Evolutionary conservation across 169 alveolate genomes (phyloP).

Genomic region (Babesia caballi): DNA sequence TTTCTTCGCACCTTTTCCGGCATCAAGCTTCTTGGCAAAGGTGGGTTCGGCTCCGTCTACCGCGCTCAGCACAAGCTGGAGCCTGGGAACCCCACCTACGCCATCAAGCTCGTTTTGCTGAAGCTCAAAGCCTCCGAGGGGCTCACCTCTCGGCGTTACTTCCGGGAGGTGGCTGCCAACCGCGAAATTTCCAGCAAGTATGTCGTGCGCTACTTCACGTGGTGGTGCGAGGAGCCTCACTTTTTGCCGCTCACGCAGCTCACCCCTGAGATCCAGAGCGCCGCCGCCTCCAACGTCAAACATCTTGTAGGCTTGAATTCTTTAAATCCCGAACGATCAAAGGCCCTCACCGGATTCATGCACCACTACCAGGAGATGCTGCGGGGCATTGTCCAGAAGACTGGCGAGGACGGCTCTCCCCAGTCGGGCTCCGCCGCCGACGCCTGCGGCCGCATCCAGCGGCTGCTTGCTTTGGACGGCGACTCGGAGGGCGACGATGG

Average conservation of each 20-base stretch:
- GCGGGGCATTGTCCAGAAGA: conserved; percentile 27
- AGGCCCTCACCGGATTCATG: conserved; percentile 25
- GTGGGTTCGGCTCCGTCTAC: conserved; percentile 88
- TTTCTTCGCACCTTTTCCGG: conserved; percentile 81
- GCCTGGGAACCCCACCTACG: conserved; percentile 85
- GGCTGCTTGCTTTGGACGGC: neutral
- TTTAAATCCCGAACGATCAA: conserved; percentile 15
- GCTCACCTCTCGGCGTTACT: conserved; percentile 79
- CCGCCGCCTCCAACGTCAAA: conserved; percentile 71
- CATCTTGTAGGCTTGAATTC: conserved; percentile 41
- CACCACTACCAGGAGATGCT: conserved; percentile 52
- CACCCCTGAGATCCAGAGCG: conserved; percentile 72
- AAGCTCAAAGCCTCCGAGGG: conserved; percentile 80
- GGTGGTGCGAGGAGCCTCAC: conserved; percentile 92
- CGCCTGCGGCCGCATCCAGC: neutral
- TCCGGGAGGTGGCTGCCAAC: conserved; percentile 87
- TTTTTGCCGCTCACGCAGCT: conserved; percentile 76
- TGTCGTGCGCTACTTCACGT: conserved; percentile 87
- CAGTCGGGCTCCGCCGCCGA: conserved; percentile 24
- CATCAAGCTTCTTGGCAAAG: conserved; percentile 83
- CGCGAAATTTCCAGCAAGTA: conserved; percentile 84
- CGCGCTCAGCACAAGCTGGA: conserved; percentile 84
- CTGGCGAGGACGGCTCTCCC: conserved; percentile 49
- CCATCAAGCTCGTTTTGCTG: conserved; percentile 81
- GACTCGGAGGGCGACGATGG: neutral